These are phyloP conservation scores for Phlyctochytrium bullatum DNA, from an alignment of 192 early-diverging fungal species.

Conservation along the genomic window DNA sequence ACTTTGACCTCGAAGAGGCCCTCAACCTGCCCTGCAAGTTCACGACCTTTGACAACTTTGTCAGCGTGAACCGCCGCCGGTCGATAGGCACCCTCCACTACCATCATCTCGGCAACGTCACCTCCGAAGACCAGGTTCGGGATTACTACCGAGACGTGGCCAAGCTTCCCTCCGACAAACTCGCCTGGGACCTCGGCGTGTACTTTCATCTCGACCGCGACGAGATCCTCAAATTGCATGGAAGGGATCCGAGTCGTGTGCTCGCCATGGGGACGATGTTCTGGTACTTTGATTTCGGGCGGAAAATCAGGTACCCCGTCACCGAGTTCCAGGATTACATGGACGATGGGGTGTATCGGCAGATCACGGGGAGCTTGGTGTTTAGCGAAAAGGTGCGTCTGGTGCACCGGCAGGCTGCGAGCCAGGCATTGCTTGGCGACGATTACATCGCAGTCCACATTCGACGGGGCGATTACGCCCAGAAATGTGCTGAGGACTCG, in stretches of 20 bases:
- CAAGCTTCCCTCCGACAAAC: conserved; percentile 20
- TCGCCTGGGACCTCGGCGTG: conserved; percentile 19
- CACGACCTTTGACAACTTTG: conserved; percentile 34
- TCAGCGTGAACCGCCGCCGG: conserved; percentile 19
- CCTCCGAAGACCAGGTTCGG: conserved; percentile 23
- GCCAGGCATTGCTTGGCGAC: neutral
- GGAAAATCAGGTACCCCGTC: conserved; percentile 21
- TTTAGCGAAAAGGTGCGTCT: conserved; percentile 1
- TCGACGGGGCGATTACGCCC: conserved; percentile 30
- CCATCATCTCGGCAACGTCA: conserved; percentile 30
- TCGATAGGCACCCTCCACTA: conserved; percentile 19
- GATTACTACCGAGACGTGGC: conserved; percentile 33
- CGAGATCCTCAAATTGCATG: conserved; percentile 19
- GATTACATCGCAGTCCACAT: conserved; percentile 31
- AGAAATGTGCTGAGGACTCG: conserved; percentile 27
- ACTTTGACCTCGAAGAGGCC: conserved; percentile 28
- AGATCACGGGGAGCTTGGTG: conserved; percentile 8
- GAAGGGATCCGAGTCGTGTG: conserved; percentile 11
- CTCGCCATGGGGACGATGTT: conserved; percentile 33
- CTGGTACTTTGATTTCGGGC: conserved; percentile 37
- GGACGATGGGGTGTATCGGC: conserved; percentile 8
- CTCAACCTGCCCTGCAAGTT: conserved; percentile 25
- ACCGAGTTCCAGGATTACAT: conserved; percentile 18
- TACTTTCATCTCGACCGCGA: conserved; percentile 21
- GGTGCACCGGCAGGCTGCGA: neutral